These are phyloP conservation scores for Aquilaria yunnanensis DNA, from an alignment of 345 rosid genomes.

Conservation along the genomic window DNA sequence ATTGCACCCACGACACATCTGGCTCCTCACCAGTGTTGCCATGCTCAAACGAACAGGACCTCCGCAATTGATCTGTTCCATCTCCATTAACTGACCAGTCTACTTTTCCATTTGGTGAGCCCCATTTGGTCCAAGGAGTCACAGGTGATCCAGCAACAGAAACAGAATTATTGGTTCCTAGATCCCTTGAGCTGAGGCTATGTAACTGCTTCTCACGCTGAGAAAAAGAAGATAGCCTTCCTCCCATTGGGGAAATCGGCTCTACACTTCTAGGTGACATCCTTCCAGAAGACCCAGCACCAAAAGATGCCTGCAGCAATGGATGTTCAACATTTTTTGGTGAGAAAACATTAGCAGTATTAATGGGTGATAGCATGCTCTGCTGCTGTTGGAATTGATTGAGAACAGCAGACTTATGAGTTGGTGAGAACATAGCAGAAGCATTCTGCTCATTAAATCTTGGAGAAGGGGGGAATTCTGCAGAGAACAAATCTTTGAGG, in stretches of 20 bases:
- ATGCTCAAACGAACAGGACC: slow-evolving; percentile 34
- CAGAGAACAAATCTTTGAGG: slow-evolving; percentile 40
- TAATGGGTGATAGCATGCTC: slow-evolving; percentile 35
- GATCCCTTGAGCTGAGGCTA: slow-evolving; percentile 37
- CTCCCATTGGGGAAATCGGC: slow-evolving; percentile 40
- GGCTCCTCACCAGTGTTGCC: slow-evolving; percentile 35
- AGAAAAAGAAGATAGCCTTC: slow-evolving; percentile 26
- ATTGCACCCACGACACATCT: slow-evolving; percentile 48
- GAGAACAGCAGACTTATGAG: slow-evolving; percentile 35
- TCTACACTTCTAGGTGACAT: slow-evolving; percentile 44
- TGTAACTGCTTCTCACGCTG: slow-evolving; percentile 41
- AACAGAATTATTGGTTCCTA: slow-evolving; percentile 25
- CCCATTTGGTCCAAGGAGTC: slow-evolving; percentile 41
- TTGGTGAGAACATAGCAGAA: slow-evolving; percentile 34
- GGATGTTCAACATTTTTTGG: slow-evolving; percentile 33
- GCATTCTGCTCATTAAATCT: slow-evolving; percentile 31
- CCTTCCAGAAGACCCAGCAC: slow-evolving; percentile 43
- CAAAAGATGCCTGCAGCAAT: slow-evolving; percentile 29
- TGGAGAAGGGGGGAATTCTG: slow-evolving; percentile 37
- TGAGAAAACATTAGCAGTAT: slow-evolving; percentile 31
- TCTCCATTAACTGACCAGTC: slow-evolving; percentile 33
- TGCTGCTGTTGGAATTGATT: slow-evolving; percentile 41
- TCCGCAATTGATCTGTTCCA: slow-evolving; percentile 21
- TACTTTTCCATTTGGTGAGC: slow-evolving; percentile 35
- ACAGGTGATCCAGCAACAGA: slow-evolving; percentile 28